These are phyloP conservation scores for Hymenoscyphus infarciens DNA, from an alignment of 2,329 filamentous ascomycete species.

Conservation along the genomic window DNA sequence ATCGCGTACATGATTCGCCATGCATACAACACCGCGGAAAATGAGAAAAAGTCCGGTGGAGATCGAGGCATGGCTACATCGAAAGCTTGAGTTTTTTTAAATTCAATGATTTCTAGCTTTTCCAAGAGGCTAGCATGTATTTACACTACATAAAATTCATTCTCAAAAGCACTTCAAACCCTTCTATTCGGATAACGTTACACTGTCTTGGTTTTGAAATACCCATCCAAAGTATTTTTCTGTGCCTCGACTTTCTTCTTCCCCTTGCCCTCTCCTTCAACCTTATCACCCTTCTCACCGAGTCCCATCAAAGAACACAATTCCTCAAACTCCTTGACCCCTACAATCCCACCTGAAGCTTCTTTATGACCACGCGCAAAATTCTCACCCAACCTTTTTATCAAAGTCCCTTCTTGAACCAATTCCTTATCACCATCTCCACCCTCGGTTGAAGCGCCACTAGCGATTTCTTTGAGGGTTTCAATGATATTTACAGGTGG, in stretches of 20 bases:
- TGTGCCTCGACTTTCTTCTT: constrained; percentile 41
- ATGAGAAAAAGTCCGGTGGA: too few relatives aligned
- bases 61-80: too few relatives aligned
- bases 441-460: constrained; percentile 27
- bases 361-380: constrained; percentile 67
- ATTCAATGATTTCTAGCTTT: too few relatives aligned
- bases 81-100: too few relatives aligned
- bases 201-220: constrained; percentile 39
- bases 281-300: constrained; percentile 47
- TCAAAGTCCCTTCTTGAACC: background rate
- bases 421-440: too few relatives aligned
- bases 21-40: too few relatives aligned
- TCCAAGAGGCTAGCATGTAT: too few relatives aligned
- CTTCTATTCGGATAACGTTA: background rate
- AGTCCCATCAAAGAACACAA: constrained; percentile 56
- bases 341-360: constrained; percentile 63
- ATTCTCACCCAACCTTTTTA: constrained; percentile 53
- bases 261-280: constrained; percentile 34
- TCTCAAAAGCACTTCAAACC: background rate
- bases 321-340: constrained; percentile 60
- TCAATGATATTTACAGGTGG: constrained; percentile 62
- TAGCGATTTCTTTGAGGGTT: constrained; percentile 50
- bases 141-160: too few relatives aligned
- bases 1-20: too few relatives aligned
- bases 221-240: constrained; percentile 53